Evolutionary conservation across 1,284 basidiomycete genomes (phyloP), one percentile per base, ranked within the genome.

Genomic region (Caloboletus inedulis): DNA sequence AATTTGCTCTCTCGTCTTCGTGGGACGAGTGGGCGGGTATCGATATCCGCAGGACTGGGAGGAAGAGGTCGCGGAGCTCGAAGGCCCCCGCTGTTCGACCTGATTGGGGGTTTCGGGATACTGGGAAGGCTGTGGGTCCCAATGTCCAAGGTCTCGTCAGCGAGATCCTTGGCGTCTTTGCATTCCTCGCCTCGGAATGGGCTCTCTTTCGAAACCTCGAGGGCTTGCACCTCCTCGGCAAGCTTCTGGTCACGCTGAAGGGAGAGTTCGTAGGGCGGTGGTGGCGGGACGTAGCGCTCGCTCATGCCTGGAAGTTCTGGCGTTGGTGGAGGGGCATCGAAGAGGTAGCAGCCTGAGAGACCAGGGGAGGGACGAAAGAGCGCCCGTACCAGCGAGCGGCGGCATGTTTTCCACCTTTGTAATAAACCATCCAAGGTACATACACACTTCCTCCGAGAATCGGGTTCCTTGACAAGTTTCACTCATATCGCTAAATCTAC

Each of bases 231-330:
- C 7, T 75, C 76, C 33, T 69, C 67, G 2, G 73, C 64, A 40
- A 77, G 70, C 65, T 84, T 87, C 42, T 71, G 75, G 64, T 86
- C 80, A 40, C 77, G 79, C 54, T 77, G 74, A 46, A 81, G 72
- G 60, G 73, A 80, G 70, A 56, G 71, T 69, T 73, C 79, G 74
- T 71, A 87, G 59, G 72, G 77, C 62, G 69, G 77, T 36, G 73
- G 76, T 25, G 74, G 74, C 14, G 61, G 65, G 30, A 65, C 54
- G 59, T 54, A 70, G 48, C 37, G 68, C 55, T 63, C 61, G 54
- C 53, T 62, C 67, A 68, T 68, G 53, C 43, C 52, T 31, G 43
- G 3, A 29, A 10, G 46, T 49, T 18, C 10, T 33, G n/a, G 47
- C 25, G 16, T 33, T n/a, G 36, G 30, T n/a, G 8, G 44, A 47